Evolutionary conservation across 2,329 filamentous ascomycete genomes (phyloP).

Genomic region (Colletotrichum sp.): DNA sequence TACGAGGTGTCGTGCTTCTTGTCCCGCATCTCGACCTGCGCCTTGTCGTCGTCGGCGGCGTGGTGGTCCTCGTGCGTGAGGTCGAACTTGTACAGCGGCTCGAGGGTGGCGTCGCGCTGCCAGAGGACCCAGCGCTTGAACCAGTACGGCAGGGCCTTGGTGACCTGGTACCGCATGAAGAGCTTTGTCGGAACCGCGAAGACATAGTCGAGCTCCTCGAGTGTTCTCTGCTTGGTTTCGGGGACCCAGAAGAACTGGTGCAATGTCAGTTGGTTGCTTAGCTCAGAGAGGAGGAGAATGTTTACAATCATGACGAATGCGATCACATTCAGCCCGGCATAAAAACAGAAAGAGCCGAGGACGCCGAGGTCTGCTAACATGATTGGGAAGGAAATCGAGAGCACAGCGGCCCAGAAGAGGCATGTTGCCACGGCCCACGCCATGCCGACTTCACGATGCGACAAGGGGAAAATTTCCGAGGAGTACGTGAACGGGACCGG

Average conservation of each 20-base stretch:
- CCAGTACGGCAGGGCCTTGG: conserved; percentile 37
- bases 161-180: conserved; percentile 37
- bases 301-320: conserved; percentile 55
- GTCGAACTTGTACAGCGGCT: conserved; percentile 48
- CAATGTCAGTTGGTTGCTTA: not conserved
- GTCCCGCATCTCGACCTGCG: conserved; percentile 43
- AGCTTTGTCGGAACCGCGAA: conserved; percentile 37
- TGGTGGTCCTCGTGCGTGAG: conserved; percentile 31
- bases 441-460: conserved; percentile 70
- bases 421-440: conserved; percentile 66
- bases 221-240: conserved; percentile 63
- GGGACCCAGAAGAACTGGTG: conserved; percentile 56
- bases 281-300: not conserved
- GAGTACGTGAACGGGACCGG: conserved; percentile 67
- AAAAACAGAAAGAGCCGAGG: conserved; percentile 52
- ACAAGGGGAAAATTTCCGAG: conserved; percentile 63
- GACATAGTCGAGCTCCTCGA: conserved; percentile 51
- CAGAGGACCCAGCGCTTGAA: conserved; percentile 33
- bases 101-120: conserved; percentile 35
- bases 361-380: conserved; percentile 42
- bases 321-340: conserved; percentile 60
- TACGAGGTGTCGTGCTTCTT: conserved; percentile 6
- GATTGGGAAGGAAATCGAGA: conserved; percentile 57
- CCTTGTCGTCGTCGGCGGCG: conserved; percentile 39
- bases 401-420: conserved; percentile 57